Evolutionary conservation across 768 basidiomycete species (phyloP), one percentile per base, ranked within the genome.

Genomic region (Rhodotorula sphaerocarpa): DNA sequence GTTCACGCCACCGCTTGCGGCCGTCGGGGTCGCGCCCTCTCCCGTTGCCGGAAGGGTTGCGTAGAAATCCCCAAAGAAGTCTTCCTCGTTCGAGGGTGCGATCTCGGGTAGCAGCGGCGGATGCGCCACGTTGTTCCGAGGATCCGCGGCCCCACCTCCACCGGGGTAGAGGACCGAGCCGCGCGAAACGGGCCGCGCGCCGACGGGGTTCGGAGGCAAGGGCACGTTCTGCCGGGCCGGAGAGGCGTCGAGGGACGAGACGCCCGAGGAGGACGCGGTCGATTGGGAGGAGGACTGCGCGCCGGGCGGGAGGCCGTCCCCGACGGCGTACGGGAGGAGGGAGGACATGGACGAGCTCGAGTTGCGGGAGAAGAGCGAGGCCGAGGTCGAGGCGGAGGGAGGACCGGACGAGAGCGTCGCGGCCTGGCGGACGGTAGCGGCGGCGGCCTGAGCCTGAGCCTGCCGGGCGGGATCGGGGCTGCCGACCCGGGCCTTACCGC

Each of bases 11-110:
- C n/a, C n/a, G n/a, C n/a, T n/a, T n/a, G n/a, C n/a, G n/a, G 36
- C 36, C 36, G 16, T 39, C 36, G 36, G 36, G 16, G 36, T 39
- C 10, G 16, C 36, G 36, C 36, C 36, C 10, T 39, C 36, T 16
- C 36, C 36, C 10, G n/a, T n/a, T n/a, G 36, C 36, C 36, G 36
- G 36, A 9, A 39, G 36, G 36, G 36, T 28, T 30, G 31, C 30
- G 30, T 50, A 28, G 11, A 21, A 43, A 63, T 73, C 46, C 66
- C 73, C n/a, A 76, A 79, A 50, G 75, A 80, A 70, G 73, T 80
- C 45, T 25, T 75, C 25, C 66, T 75, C 25, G 70, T 79, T 0
- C 75, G 27, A 7, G 15, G 57, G 31, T 3, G 48, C n/a, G 47
- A 68, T 61, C 34, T 57, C 62, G 41, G 67, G 67, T 2, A 64